Conservation (phyloP, 805 yeast species). For the Wickerhamomyces kurtzmanii region DNA sequence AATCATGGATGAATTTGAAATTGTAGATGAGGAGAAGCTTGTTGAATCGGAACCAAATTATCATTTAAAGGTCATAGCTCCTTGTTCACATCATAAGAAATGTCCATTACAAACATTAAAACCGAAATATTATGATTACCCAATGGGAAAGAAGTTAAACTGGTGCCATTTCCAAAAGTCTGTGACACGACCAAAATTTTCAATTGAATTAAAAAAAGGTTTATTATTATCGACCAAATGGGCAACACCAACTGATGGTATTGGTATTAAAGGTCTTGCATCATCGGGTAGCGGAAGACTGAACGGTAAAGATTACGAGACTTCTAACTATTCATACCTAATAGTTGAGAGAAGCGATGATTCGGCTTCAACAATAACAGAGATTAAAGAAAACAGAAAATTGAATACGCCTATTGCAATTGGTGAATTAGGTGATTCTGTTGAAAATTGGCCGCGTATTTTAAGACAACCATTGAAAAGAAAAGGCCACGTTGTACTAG, state of each 20-base stretch:
- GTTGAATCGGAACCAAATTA: constrained; percentile 23
- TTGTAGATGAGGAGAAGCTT: constrained; percentile 4
- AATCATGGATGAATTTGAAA: constrained; percentile 10
- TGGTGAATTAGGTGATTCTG: constrained; percentile 16
- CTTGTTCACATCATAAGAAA: constrained; percentile 79
- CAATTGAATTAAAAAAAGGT: constrained; percentile 83
- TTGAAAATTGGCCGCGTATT: constrained; percentile 60
- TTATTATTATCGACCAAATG: constrained; percentile 62
- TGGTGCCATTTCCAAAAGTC: constrained; percentile 72
- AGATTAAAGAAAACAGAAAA: constrained; percentile 31
- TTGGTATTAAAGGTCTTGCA: constrained; percentile 36
- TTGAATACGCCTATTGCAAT: constrained; percentile 15
- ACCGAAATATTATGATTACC: constrained; percentile 51
- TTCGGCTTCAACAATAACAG: constrained; percentile 27
- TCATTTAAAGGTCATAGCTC: constrained; percentile 68
- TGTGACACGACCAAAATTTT: constrained; percentile 67
- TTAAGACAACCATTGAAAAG: constrained; percentile 63
- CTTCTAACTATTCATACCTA: constrained; percentile 65
- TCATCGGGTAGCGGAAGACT: constrained; percentile 74
- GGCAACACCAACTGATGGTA: constrained; percentile 45
- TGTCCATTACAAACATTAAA: constrained; percentile 82
- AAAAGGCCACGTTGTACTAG: constrained; percentile 74
- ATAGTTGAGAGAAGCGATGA: constrained; percentile 51
- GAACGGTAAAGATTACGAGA: constrained; percentile 59
- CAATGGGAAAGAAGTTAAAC: constrained; percentile 48